These are phyloP conservation scores for Ceratocystis papillata DNA, from an alignment of 2,329 filamentous ascomycete genomes.

Conservation along the genomic window DNA sequence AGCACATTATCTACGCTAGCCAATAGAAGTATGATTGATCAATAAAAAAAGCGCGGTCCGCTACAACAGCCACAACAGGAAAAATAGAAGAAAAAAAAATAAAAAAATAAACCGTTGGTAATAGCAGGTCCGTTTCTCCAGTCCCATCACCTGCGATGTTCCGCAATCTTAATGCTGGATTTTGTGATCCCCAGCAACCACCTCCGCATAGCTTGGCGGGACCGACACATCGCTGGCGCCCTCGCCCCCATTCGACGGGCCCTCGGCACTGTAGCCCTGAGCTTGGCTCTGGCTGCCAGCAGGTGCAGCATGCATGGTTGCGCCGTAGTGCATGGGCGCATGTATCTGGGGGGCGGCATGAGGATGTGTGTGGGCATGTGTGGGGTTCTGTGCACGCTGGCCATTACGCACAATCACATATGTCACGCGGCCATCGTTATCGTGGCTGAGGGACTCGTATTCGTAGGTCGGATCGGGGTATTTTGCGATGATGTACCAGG, in stretches of 20 bases:
- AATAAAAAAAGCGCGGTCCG: not conserved
- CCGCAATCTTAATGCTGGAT: conserved; percentile 45
- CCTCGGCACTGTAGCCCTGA: conserved; percentile 30
- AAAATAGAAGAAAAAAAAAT: not conserved
- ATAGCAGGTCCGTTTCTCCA: no score
- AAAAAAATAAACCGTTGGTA: no score
- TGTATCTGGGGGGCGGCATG: conserved; percentile 28
- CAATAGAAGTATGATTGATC: not conserved
- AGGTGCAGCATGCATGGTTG: conserved; percentile 28
- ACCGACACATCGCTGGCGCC: conserved; percentile 36
- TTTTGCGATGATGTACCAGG: conserved; percentile 95
- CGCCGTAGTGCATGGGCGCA: conserved; percentile 40
- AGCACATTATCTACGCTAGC: not conserved
- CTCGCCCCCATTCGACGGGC: conserved; percentile 37
- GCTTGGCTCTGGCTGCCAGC: conserved; percentile 27
- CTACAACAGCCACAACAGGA: not conserved
- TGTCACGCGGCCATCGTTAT: conserved; percentile 51
- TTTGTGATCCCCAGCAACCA: conserved; percentile 83
- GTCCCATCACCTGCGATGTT: not conserved
- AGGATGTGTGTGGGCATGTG: conserved; percentile 27
- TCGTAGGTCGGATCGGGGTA: conserved; percentile 66
- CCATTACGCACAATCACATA: conserved; percentile 57
- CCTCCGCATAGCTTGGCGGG: conserved; percentile 83
- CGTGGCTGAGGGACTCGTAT: conserved; percentile 55
- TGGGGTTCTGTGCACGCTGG: conserved; percentile 34